phyloP scores from a whole-genome alignment of 2,329 filamentous ascomycete genomes.

The Trichoderma atrobrunneum region DNA sequence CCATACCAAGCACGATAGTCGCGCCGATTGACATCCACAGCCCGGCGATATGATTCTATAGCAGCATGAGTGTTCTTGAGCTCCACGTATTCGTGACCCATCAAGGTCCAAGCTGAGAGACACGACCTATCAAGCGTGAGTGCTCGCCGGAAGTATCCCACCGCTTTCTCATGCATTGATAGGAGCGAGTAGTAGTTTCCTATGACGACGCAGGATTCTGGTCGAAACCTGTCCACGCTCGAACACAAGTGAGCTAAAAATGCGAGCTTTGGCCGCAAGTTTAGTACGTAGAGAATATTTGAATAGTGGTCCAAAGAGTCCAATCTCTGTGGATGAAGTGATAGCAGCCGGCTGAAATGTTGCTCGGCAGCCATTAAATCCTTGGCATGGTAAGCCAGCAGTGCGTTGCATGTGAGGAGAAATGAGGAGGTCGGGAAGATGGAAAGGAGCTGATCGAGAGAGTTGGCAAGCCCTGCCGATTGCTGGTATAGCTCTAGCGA shows the following conservation, averaged over 20 bases:
- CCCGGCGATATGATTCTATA: constrained; percentile 92
- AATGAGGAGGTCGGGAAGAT: constrained; percentile 90
- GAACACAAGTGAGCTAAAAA: constrained; percentile 91
- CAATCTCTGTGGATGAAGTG: constrained; percentile 69
- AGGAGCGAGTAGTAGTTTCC: constrained; percentile 96
- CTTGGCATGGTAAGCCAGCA: constrained; percentile 88
- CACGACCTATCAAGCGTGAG: constrained; percentile 87
- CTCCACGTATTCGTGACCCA: constrained; percentile 98
- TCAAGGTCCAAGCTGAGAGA: constrained; percentile 93
- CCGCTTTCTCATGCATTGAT: constrained; percentile 94
- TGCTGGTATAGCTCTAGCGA: constrained; percentile 91
- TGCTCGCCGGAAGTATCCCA: constrained; percentile 94
- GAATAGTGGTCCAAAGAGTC: constrained; percentile 95
- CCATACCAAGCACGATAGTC: constrained; percentile 99
- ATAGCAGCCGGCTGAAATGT: constrained; percentile 74
- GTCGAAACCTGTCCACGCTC: constrained; percentile 89
- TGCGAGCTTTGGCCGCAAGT: constrained; percentile 80
- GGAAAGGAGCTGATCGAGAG: constrained; percentile 71
- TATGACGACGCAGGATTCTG: constrained; percentile 93
- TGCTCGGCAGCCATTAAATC: constrained; percentile 67
- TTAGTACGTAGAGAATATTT: constrained; percentile 94
- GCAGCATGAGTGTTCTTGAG: constrained; percentile 98
- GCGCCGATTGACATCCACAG: constrained; percentile 91
- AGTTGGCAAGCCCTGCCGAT: constrained; percentile 68
- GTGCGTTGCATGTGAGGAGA: constrained; percentile 81